Evolutionary conservation across 177 flowering plant species (phyloP).

Genomic region (Tripterygium wilfordii): DNA sequence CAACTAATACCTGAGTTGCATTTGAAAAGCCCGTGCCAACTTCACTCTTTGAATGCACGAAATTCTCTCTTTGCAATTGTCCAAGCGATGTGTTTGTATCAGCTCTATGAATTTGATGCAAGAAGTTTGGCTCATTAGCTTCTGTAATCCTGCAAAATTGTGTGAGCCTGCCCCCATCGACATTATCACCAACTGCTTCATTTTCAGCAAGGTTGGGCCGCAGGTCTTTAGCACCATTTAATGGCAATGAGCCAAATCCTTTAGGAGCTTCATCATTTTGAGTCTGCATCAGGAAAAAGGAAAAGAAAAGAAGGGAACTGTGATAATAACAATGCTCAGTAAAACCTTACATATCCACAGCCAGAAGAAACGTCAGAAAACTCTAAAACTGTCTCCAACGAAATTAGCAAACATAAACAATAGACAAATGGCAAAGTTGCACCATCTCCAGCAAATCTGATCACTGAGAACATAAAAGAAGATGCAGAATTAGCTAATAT

Average conservation of each 20-base stretch:
- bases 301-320: neutral
- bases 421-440: too few species aligned
- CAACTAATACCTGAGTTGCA: slow-evolving; percentile 25
- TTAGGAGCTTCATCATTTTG: slow-evolving; percentile 31
- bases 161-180: slow-evolving; percentile 22
- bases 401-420: too few species aligned
- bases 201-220: slow-evolving; percentile 23
- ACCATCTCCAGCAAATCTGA: too few species aligned
- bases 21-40: slow-evolving; percentile 30
- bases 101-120: slow-evolving; percentile 26
- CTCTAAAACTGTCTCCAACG: too few species aligned
- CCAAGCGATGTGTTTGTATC: slow-evolving; percentile 24
- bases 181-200: slow-evolving; percentile 18
- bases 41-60: slow-evolving; percentile 23
- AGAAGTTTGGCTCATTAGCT: slow-evolving; percentile 25
- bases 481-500: too few species aligned
- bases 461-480: too few species aligned
- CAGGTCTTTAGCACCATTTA: slow-evolving; percentile 22
- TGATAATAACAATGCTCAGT: neutral
- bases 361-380: too few species aligned
- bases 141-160: slow-evolving; percentile 33
- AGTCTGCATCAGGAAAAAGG: slow-evolving; percentile 29
- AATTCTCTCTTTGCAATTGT: slow-evolving; percentile 42
- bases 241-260: slow-evolving; percentile 24
- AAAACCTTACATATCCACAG: neutral